Percentiles rank a stretch among this genome's conserved stretches.
These are phyloP conservation scores for Alternaria brassicae DNA, from an alignment of 2,329 filamentous ascomycete genomes.

Conservation along the genomic window DNA sequence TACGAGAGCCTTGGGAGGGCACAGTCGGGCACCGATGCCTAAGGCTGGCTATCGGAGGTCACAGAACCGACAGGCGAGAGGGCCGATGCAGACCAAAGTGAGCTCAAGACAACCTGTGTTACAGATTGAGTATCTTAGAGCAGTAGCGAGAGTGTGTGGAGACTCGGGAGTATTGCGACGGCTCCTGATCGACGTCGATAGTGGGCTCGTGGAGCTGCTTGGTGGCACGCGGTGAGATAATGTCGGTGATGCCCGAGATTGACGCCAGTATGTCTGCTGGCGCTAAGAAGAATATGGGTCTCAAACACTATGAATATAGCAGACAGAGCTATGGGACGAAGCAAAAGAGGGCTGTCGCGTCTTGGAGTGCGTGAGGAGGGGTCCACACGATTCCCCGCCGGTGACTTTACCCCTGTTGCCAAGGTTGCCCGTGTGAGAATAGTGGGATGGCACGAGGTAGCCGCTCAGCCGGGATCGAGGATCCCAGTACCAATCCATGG, in stretches of 20 bases:
- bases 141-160: background rate
- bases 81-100: background rate
- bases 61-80: background rate
- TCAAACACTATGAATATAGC: background rate
- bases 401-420: slow-evolving; percentile 11
- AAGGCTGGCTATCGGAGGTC: slow-evolving; percentile 13
- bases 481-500: background rate
- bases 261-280: background rate
- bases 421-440: background rate
- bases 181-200: slow-evolving; percentile 1
- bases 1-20: slow-evolving; percentile 1
- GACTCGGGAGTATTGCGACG: background rate
- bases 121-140: background rate
- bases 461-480: background rate
- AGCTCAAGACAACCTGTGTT: background rate
- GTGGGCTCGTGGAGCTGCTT: background rate
- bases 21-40: slow-evolving; percentile 15
- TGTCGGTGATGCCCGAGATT: background rate
- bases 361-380: slow-evolving; percentile 10
- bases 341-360: background rate
- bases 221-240: background rate
- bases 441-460: background rate
- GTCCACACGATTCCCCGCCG: slow-evolving; percentile 16
- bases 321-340: background rate
- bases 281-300: background rate